phyloP scores from a whole-genome alignment of 139 green algal genomes.

The Chlorella ohadii region DNA sequence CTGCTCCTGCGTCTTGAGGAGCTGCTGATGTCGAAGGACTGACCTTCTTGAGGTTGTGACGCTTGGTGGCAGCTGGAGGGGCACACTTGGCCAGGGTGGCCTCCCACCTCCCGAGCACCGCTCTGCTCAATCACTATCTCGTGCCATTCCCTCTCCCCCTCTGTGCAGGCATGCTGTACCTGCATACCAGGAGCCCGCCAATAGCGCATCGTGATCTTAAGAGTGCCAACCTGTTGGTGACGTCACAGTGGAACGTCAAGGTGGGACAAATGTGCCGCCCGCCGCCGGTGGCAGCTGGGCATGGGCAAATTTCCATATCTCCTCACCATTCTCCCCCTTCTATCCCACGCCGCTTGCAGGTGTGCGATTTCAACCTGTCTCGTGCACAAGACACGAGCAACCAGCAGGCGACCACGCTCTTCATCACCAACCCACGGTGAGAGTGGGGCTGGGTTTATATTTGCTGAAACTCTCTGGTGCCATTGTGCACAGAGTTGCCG shows the following conservation, averaged over 20 bases:
- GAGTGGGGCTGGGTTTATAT: background rate
- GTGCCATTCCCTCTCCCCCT: too few relatives aligned
- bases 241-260: conserved; percentile 60
- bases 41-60: too few relatives aligned
- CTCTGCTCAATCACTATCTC: too few relatives aligned
- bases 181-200: background rate
- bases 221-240: conserved; percentile 65
- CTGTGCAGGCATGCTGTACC: conserved; percentile 50
- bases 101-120: too few relatives aligned
- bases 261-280: conserved; percentile 1
- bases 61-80: too few relatives aligned
- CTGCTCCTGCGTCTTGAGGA: too few relatives aligned
- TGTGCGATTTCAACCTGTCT: conserved; percentile 62
- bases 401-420: conserved; percentile 27
- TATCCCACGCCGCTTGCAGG: background rate
- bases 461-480: too few relatives aligned
- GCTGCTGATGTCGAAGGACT: too few relatives aligned
- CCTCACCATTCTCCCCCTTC: background rate
- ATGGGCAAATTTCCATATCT: too few relatives aligned
- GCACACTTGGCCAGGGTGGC: too few relatives aligned
- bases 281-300: background rate
- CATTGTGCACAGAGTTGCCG: too few relatives aligned
- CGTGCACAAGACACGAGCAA: conserved; percentile 31
- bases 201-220: conserved; percentile 39
- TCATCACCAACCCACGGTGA: conserved; percentile 59